Percentiles rank a stretch among this genome's conserved stretches.
Conservation (phyloP, 2,329 filamentous ascomycete species). For the Penicillium sp. region DNA sequence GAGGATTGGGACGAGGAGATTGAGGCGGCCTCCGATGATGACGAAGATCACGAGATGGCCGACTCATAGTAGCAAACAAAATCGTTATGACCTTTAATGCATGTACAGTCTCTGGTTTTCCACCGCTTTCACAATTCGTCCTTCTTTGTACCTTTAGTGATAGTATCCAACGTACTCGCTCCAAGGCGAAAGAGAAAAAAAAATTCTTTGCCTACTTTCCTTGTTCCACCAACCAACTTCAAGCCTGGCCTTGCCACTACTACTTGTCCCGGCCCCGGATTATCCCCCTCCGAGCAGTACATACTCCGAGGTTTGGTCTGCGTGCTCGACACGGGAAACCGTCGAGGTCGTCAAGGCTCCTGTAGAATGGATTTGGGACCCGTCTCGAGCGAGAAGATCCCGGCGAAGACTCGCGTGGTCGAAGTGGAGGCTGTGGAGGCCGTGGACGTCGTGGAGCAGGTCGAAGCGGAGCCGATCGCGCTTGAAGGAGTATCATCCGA, state of each 20-base stretch:
- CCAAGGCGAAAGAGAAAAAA: neutral
- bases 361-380: slow-evolving; percentile 37
- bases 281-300: slow-evolving; percentile 24
- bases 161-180: slow-evolving; percentile 24
- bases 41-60: slow-evolving; percentile 52
- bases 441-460: slow-evolving; percentile 24
- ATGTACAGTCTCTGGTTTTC: slow-evolving; percentile 18
- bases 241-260: slow-evolving; percentile 13
- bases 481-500: slow-evolving; percentile 31
- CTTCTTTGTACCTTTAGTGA: slow-evolving; percentile 21
- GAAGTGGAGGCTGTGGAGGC: slow-evolving; percentile 34
- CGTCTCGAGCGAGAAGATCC: slow-evolving; percentile 29
- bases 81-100: slow-evolving; percentile 15
- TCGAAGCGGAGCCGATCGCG: slow-evolving; percentile 23
- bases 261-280: slow-evolving; percentile 23
- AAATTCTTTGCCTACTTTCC: neutral
- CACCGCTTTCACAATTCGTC: too few relatives aligned
- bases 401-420: slow-evolving; percentile 32
- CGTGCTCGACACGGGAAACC: slow-evolving; percentile 21
- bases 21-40: slow-evolving; percentile 48
- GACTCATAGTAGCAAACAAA: slow-evolving; percentile 33
- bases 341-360: slow-evolving; percentile 27
- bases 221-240: neutral
- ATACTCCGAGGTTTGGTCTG: slow-evolving; percentile 25
- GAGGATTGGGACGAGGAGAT: slow-evolving; percentile 49